phyloP scores from a whole-genome alignment of 164 flowering plant species.

The Nymphaea thermarum region DNA sequence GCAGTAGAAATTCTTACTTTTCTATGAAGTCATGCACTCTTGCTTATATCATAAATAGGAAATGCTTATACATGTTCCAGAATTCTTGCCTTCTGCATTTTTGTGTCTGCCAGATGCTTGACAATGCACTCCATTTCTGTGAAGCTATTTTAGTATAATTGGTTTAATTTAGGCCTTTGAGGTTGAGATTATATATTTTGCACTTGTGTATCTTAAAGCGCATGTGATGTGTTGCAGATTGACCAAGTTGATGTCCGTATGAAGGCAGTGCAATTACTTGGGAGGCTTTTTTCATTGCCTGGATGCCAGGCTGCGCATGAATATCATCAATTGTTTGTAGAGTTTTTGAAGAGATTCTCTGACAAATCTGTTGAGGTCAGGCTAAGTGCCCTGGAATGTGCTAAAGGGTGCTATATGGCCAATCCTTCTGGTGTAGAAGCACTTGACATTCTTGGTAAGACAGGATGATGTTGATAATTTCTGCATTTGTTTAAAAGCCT shows the following conservation, averaged over 20 bases:
- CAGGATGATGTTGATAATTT: not conserved
- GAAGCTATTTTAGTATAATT: too few species aligned
- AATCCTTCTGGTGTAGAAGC: constrained; percentile 50
- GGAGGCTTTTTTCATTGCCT: constrained; percentile 55
- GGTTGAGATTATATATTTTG: too few species aligned
- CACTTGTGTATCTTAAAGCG: too few species aligned
- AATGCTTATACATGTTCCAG: constrained; percentile 39
- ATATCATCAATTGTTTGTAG: constrained; percentile 53
- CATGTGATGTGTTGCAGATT: constrained; percentile 28
- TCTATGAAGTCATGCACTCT: too few species aligned
- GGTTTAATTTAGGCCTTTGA: too few species aligned
- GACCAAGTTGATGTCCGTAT: constrained; percentile 95
- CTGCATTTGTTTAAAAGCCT: not conserved
- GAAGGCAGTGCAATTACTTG: constrained; percentile 69
- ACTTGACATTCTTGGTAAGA: constrained; percentile 54
- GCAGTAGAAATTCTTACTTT: too few species aligned
- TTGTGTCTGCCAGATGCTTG: not conserved
- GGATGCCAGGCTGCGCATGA: constrained; percentile 38
- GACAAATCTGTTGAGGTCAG: constrained; percentile 92
- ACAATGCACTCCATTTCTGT: not conserved
- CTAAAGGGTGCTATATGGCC: constrained; percentile 47
- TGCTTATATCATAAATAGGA: constrained; percentile 18
- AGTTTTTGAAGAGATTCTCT: constrained; percentile 75
- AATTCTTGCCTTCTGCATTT: not conserved
- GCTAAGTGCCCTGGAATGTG: constrained; percentile 57